A percentile compares a stretch with the other conserved stretches of the same genome.
phyloP scores from a whole-genome alignment of 1,139 yeast genomes.

The Casaregolazyma suthepensis region DNA sequence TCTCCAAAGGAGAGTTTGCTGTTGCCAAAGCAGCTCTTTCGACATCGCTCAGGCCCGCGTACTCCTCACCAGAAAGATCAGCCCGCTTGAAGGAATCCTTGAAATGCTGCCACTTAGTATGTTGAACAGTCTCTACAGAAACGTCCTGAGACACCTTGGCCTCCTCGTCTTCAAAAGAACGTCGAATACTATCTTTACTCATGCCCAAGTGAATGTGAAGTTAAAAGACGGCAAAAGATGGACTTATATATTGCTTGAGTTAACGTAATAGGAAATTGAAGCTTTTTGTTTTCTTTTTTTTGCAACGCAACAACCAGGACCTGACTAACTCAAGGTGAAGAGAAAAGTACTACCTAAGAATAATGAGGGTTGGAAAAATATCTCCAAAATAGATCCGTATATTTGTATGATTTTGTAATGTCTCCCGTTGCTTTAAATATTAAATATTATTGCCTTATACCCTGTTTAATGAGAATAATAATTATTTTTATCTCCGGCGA shows the following conservation, averaged over 20 bases:
- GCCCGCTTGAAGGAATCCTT: constrained; percentile 29
- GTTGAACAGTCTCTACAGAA: constrained; percentile 1
- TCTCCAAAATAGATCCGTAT: neutral
- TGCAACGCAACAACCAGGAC: neutral
- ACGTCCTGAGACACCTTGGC: neutral
- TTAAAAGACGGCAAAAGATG: neutral
- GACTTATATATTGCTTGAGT: neutral
- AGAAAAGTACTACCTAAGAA: neutral
- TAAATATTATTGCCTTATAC: neutral
- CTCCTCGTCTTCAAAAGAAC: neutral
- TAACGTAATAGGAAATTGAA: neutral
- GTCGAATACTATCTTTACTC: neutral
- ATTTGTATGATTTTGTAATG: neutral
- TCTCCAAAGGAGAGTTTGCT: constrained; percentile 35
- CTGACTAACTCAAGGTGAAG: neutral
- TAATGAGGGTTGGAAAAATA: neutral
- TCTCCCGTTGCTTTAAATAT: neutral
- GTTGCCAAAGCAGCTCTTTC: constrained; percentile 28
- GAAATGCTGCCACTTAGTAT: constrained; percentile 20
- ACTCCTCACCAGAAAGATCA: constrained; percentile 19
- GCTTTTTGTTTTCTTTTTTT: neutral
- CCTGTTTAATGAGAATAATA: neutral
- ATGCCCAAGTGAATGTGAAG: neutral
- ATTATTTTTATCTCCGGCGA: neutral
- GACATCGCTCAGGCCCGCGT: constrained; percentile 21